phyloP scores from a whole-genome alignment of 257 asterid genomes.

The Petunia axillaris region DNA sequence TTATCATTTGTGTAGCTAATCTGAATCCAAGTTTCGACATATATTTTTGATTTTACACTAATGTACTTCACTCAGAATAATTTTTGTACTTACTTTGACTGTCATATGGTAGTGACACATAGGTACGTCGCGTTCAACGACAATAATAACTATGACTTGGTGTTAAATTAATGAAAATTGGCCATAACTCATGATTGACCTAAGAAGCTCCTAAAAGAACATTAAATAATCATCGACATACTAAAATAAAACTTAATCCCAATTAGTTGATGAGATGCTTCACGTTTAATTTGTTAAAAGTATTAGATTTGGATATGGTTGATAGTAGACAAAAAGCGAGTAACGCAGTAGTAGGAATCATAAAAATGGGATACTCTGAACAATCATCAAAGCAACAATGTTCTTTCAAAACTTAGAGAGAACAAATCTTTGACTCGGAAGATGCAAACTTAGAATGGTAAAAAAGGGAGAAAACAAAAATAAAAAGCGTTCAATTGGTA shows the following conservation, averaged over 20 bases:
- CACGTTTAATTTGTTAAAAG: no score
- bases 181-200: no score
- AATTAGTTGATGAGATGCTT: not conserved
- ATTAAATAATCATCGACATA: no score
- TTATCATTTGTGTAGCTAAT: constrained; percentile 9
- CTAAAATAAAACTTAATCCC: no score
- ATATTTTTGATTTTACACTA: constrained; percentile 19
- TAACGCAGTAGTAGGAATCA: constrained; percentile 34
- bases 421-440: constrained; percentile 77
- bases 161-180: no score
- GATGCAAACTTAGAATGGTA: constrained; percentile 54
- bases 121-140: not conserved
- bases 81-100: not conserved
- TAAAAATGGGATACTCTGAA: constrained; percentile 49
- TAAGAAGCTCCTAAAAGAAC: no score
- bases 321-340: constrained; percentile 9
- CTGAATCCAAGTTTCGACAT: constrained; percentile 34
- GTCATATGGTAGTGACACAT: not conserved
- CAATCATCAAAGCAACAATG: constrained; percentile 78
- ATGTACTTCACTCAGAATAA: no score
- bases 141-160: no score
- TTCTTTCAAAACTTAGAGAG: constrained; percentile 44
- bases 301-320: not conserved
- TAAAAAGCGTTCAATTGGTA: constrained; percentile 22
- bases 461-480: constrained; percentile 36